Base-by-base conservation (phyloP, 2,329 filamentous ascomycete species). In the Penicillium decumbens region DNA sequence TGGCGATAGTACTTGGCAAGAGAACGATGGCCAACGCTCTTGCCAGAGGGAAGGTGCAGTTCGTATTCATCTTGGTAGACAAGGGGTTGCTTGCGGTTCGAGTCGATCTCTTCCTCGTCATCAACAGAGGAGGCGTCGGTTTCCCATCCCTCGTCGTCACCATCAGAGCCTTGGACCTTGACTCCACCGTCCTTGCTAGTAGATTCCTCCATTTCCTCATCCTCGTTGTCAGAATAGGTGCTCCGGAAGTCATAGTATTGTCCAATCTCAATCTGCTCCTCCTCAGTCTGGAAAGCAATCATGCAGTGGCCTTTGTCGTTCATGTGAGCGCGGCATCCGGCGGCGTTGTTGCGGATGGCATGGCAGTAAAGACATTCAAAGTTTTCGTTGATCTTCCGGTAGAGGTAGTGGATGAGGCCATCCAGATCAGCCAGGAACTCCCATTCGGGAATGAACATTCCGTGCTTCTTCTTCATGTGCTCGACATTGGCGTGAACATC, bases 201-300 rank as follows among this genome's bases (percentile, higher is more conserved):
- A 12, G 84, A 82, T 5, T 82, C 80, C 1, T 80, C 82, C 49
- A 79, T 87, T 8, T 79, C 82, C 2, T 82, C 80, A 1, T 80
- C 82, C 47, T 80, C 88, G 9, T 79, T 82, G 62, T 97, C 93
- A 0, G 90, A 93, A 69, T 98, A 98, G 1, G 93, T 95, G 72
- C 88, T 88, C 57, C 88, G 82, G 79, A 98, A 98, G 67, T 98
- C 93, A 71, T 98, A 98, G 70, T 89, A 96, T 57, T 97, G 89
- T 49, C 93, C 93, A 64, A 98, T 89, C 48, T 95, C 89, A 27
- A 97, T 80, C 74, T 96, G 89, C 65, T 97, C 90, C 30, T 87
- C 85, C 66, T 96, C 89, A 0, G 84, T 86, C 44, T 85, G 84
- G 69, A 92, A 98, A 0, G 89, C 91, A 60, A 98, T 95, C 80